These are phyloP conservation scores for Fusarium sp. DNA, from an alignment of 2,329 filamentous ascomycete genomes.

Conservation along the genomic window DNA sequence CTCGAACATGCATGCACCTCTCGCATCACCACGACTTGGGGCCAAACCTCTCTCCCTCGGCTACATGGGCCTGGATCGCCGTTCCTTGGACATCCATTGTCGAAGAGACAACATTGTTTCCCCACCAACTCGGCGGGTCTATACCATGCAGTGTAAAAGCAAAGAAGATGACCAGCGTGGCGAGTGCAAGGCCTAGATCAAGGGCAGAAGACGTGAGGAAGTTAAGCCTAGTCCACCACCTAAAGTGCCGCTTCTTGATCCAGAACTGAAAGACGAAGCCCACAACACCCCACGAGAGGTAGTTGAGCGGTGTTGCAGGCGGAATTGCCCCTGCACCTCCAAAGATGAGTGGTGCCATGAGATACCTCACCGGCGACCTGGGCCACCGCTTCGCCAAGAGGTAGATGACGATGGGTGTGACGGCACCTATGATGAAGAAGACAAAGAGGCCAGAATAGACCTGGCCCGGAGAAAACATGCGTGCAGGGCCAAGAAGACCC, in stretches of 20 bases:
- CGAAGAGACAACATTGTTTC: constrained; percentile 64
- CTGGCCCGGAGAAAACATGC: constrained; percentile 70
- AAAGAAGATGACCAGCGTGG: constrained; percentile 75
- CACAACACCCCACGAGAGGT: constrained; percentile 76
- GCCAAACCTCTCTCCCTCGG: constrained; percentile 68
- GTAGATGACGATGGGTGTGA: constrained; percentile 63
- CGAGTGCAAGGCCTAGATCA: constrained; percentile 73
- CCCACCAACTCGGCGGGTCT: constrained; percentile 74
- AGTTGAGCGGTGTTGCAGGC: constrained; percentile 77
- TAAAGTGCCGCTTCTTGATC: constrained; percentile 69
- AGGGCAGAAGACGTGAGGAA: constrained; percentile 75
- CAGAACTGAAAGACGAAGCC: constrained; percentile 75
- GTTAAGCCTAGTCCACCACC: constrained; percentile 79
- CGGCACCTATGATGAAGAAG: constrained; percentile 67
- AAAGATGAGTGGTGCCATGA: constrained; percentile 71
- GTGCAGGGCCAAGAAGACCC: constrained; percentile 70
- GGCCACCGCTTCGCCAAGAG: constrained; percentile 60
- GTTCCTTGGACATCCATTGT: constrained; percentile 70
- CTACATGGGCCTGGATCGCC: constrained; percentile 64
- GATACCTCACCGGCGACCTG: constrained; percentile 58
- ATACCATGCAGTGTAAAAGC: constrained; percentile 71
- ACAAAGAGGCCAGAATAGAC: constrained; percentile 68
- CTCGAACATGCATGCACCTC: constrained; percentile 4
- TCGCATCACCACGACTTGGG: constrained; percentile 60
- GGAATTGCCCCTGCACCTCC: constrained; percentile 67